Evolutionary conservation across 192 early-diverging fungal genomes (phyloP).

Genomic region (Glomus cerebriforme): DNA sequence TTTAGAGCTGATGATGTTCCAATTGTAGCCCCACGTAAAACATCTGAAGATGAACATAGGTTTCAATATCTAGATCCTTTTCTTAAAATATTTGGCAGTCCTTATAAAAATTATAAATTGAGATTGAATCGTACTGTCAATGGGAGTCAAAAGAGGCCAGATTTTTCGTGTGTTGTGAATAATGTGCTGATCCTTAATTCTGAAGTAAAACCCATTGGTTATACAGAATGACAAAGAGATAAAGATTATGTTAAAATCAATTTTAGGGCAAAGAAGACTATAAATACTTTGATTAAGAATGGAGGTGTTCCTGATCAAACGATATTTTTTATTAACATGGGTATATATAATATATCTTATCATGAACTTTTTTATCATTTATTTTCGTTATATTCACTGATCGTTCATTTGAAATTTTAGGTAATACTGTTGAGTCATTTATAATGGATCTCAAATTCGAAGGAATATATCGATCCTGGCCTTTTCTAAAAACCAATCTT

Average conservation of each 20-base stretch:
- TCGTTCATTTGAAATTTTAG: not conserved
- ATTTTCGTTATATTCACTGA: not conserved
- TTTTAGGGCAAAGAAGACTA: conserved; percentile 9
- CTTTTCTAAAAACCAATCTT: too few species aligned
- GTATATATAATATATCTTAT: not conserved
- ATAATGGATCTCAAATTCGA: not conserved
- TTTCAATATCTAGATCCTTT: conserved; percentile 17
- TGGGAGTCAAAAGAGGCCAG: conserved; percentile 22
- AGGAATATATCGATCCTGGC: not conserved
- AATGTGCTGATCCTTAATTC: conserved; percentile 15
- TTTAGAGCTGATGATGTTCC: conserved; percentile 28
- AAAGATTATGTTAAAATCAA: conserved; percentile 27
- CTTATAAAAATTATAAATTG: conserved; percentile 22
- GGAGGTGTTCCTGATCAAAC: not conserved
- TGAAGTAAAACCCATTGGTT: conserved; percentile 25
- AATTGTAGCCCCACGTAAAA: not conserved
- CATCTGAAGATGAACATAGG: conserved; percentile 18
- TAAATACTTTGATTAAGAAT: conserved; percentile 9
- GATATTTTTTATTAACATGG: not conserved
- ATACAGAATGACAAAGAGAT: conserved; percentile 10
- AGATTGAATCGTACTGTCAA: conserved; percentile 27
- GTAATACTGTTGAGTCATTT: not conserved
- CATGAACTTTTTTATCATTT: not conserved
- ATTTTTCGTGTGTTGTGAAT: conserved; percentile 26
- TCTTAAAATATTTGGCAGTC: conserved; percentile 15